Base-by-base conservation (phyloP, 345 rosid species). In the Arabidopsis suecica region DNA sequence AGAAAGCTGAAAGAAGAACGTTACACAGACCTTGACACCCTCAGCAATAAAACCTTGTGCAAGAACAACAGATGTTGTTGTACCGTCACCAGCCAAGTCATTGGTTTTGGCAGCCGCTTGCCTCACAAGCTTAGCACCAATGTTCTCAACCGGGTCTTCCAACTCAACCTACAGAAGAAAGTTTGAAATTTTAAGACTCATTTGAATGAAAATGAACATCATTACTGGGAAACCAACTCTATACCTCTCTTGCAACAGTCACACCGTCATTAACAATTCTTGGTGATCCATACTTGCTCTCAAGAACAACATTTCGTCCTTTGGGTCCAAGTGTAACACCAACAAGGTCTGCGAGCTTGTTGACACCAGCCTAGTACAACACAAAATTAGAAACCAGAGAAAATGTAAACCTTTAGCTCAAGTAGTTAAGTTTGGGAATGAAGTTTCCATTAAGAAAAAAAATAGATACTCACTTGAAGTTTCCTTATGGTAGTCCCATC, bases 51-150 rank as follows among this genome's bases (percentile, higher is more conserved):
- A 94, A 49, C 99, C 98, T 69, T 93, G 97, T 7, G 99, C 98
- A 55, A 96, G 99, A 74, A 96, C 99, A 76, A 96, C 99, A 8
- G 99, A 96, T 59, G 98, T 96, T 34, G 98, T 96, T 2, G 98
- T 96, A 20, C 99, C 98, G 37, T 93, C 99, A 77, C 98, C 99
- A 62, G 99, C 99, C 84, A 95, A 76, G 87, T 95, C 99, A 79
- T 95, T 95, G 42, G 98, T 95, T 79, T 95, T 95, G 33, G 96
- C 88, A 82, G 99, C 99, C 3, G 98, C 98, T 81, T 96, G 99
- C 69, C 99, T 87, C 71, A 96, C 98, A 74, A 96, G 77, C 82
- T 91, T 95, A 25, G 98, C 98, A 60, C 98, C 99, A 58, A 96
- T 96, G 70, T 96, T 96, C 86, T 96, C 99, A 72, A 95, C 98